phyloP scores from a whole-genome alignment of 2,329 filamentous ascomycete species.

The Fusarium sarcochroum region DNA sequence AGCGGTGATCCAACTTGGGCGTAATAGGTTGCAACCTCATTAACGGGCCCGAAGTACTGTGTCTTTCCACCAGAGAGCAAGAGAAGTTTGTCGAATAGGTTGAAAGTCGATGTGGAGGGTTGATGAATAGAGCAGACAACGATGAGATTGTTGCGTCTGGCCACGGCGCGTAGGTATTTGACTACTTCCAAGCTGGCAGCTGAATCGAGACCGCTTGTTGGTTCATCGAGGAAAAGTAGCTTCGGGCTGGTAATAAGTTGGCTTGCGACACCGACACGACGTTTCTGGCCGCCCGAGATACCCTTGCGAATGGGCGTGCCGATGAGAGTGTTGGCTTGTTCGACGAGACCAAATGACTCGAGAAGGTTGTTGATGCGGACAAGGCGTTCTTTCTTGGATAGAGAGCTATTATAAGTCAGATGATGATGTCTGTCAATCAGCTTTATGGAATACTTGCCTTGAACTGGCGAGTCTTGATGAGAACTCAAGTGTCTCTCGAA shows the following conservation, averaged over 20 bases:
- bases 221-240: constrained; percentile 87
- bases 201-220: constrained; percentile 87
- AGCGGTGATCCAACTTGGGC: constrained; percentile 71
- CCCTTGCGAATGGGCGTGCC: constrained; percentile 88
- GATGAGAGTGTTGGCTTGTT: constrained; percentile 79
- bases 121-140: constrained; percentile 89
- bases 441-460: constrained; percentile 56
- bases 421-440: fast-evolving
- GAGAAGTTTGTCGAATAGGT: constrained; percentile 84
- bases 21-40: constrained; percentile 74
- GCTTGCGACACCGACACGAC: constrained; percentile 82
- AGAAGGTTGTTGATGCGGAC: constrained; percentile 76
- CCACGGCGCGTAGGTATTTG: constrained; percentile 77
- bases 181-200: constrained; percentile 83
- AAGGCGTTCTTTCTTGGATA: constrained; percentile 68
- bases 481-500: constrained; percentile 84
- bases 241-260: constrained; percentile 86
- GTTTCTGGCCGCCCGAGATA: constrained; percentile 88
- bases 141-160: constrained; percentile 77
- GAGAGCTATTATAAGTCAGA: constrained; percentile 45
- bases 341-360: constrained; percentile 78
- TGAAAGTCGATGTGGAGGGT: constrained; percentile 83
- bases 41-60: constrained; percentile 79
- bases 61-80: constrained; percentile 79
- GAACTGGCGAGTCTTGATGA: constrained; percentile 77